Percentiles rank a stretch among this genome's conserved stretches.
These are phyloP conservation scores for Lactarius quietus DNA, from an alignment of 768 basidiomycete genomes.

Conservation along the genomic window DNA sequence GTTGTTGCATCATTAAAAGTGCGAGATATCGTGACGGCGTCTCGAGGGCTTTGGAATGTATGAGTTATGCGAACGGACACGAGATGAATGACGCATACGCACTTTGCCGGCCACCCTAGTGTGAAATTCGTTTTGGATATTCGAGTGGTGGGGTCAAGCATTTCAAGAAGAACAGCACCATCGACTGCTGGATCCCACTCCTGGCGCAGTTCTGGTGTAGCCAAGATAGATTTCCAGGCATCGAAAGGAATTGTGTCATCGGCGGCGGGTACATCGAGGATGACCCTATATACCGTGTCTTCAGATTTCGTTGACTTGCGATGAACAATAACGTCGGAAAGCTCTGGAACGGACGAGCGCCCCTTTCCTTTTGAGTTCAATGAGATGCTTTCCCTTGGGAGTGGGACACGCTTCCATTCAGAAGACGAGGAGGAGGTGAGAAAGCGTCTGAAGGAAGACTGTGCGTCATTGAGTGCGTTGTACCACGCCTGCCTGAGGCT, in stretches of 20 bases:
- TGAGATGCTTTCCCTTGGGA: slow-evolving; percentile 39
- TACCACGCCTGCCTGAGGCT: slow-evolving; percentile 86
- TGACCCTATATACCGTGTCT: slow-evolving; percentile 75
- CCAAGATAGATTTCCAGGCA: slow-evolving; percentile 75
- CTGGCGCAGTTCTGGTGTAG: slow-evolving; percentile 82
- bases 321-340: slow-evolving; percentile 74
- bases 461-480: slow-evolving; percentile 67
- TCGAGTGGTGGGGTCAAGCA: slow-evolving; percentile 80
- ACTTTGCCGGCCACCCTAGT: slow-evolving; percentile 97
- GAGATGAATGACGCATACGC: slow-evolving; percentile 33
- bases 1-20: slow-evolving; percentile 77
- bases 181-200: slow-evolving; percentile 96
- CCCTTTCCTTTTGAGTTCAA: slow-evolving; percentile 60
- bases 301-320: slow-evolving; percentile 64
- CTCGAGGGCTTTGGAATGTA: slow-evolving; percentile 65
- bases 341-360: slow-evolving; percentile 52
- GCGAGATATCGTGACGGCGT: slow-evolving; percentile 90
- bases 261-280: slow-evolving; percentile 70
- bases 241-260: slow-evolving; percentile 61
- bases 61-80: background rate
- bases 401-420: slow-evolving; percentile 79
- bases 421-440: slow-evolving; percentile 63
- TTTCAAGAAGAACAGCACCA: slow-evolving; percentile 73
- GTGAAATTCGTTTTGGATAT: slow-evolving; percentile 89
- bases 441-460: slow-evolving; percentile 72